Evolutionary conservation across 2,329 filamentous ascomycete genomes (phyloP).

Genomic region (Epichloe aotearoae): DNA sequence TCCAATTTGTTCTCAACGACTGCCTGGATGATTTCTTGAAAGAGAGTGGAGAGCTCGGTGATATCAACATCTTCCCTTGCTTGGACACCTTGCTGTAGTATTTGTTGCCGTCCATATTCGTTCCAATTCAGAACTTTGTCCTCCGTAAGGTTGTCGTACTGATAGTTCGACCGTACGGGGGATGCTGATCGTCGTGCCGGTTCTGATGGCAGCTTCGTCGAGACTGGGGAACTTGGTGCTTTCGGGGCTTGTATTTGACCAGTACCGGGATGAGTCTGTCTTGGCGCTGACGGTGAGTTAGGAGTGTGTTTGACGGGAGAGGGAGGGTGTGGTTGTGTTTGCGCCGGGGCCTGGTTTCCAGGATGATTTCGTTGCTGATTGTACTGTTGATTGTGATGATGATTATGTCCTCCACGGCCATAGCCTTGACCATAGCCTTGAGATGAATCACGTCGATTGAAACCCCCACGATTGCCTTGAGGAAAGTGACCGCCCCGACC

Average conservation of each 20-base stretch:
- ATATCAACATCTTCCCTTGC: slow-evolving; percentile 56
- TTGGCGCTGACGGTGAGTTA: not conserved
- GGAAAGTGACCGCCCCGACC: slow-evolving; percentile 29
- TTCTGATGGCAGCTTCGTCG: slow-evolving; percentile 12
- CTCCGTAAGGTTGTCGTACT: slow-evolving; percentile 65
- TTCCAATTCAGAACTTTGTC: slow-evolving; percentile 56
- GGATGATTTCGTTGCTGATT: slow-evolving; percentile 9
- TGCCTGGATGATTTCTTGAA: slow-evolving; percentile 74
- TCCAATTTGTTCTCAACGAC: slow-evolving; percentile 56
- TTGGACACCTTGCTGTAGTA: slow-evolving; percentile 51
- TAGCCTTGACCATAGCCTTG: slow-evolving; percentile 23
- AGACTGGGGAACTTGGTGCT: slow-evolving; percentile 7
- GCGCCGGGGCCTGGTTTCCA: slow-evolving; percentile 10
- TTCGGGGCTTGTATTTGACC: slow-evolving; percentile 4
- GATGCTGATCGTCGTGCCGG: slow-evolving; percentile 8
- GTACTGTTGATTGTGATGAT: slow-evolving; percentile 8
- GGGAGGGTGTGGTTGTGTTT: slow-evolving; percentile 11
- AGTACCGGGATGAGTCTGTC: slow-evolving; percentile 7
- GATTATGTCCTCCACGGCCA: slow-evolving; percentile 14
- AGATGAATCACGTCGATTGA: slow-evolving; percentile 39
- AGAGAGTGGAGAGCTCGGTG: slow-evolving; percentile 55
- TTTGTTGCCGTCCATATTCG: slow-evolving; percentile 48
- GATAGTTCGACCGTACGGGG: slow-evolving; percentile 38
- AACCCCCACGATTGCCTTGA: slow-evolving; percentile 26
- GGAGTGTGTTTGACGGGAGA: slow-evolving; percentile 11